Base-by-base conservation (phyloP, 2,329 filamentous ascomycete genomes). In the Cercospora brassicicola region DNA sequence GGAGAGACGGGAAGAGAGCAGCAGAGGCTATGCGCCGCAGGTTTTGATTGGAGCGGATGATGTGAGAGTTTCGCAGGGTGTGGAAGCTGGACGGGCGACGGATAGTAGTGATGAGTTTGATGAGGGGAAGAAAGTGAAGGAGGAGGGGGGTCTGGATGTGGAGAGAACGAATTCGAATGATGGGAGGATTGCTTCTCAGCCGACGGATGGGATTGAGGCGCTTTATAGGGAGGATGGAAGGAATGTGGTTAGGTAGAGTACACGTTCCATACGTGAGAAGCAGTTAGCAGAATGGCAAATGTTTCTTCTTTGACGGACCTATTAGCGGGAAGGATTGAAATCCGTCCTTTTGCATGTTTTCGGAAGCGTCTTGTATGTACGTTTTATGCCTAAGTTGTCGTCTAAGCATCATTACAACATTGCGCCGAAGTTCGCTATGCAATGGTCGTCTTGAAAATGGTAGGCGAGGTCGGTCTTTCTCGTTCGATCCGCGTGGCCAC, bases 1-100 rank as follows among this genome's bases (percentile, higher is more conserved):
- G 0, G 71, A 78, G 1, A 81, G 86, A 1, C 78, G 80, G 0
- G 76, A 76, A 10, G 85, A 87, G 66, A 85, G 85, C 6, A 53
- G 62, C 20, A 56, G 65, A 11, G 57, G 56, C 1, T 71, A 69
- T 48, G 69, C 69, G 13, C 67, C 69, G 3, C 59, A 63, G 33
- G 69, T 66, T 6, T 9, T 56, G 42, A 20, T 63, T 4, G 59
- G 45, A 28, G 59, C 39, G 8, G 59, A 66, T 31, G 64, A 48
- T 63, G 53, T 56, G 23, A 48, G 20, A n/a, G 13, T 59, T 3
- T 23, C 53, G 55, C 42, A 6, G 33, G 62, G 26, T 2, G 26
- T 48, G 15, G 60, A 62, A 23, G 60, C 26, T 20, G 60, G 39
- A 8, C 2, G 55, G 6, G 30, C 15, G 1, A 59, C 31, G 23